Percentiles rank a stretch among this genome's conserved stretches.
Evolutionary conservation across 2,329 filamentous ascomycete species (phyloP).

Genomic region (Verticillium tricorpus): DNA sequence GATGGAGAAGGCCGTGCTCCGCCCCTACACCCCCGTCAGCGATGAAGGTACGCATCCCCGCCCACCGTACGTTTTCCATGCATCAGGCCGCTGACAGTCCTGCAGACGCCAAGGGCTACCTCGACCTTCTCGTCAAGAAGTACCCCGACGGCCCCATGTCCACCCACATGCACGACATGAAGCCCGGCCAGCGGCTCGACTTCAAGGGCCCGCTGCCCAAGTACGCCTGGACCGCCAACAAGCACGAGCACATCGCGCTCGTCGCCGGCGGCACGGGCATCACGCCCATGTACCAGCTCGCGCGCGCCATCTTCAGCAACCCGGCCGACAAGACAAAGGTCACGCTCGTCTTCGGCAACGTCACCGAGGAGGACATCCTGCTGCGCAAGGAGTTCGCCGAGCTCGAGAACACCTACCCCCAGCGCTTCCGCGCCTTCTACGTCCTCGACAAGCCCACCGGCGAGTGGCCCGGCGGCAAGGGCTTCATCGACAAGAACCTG

Average conservation of each 20-base stretch:
- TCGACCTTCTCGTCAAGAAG: conserved; percentile 88
- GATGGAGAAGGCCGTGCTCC: conserved; percentile 78
- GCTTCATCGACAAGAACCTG: conserved; percentile 83
- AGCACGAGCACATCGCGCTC: conserved; percentile 83
- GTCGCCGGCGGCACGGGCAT: conserved; percentile 96
- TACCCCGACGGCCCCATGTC: conserved; percentile 93
- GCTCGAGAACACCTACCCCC: conserved; percentile 92
- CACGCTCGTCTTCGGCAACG: conserved; percentile 89
- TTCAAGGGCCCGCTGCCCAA: conserved; percentile 97
- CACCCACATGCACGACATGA: conserved; percentile 78
- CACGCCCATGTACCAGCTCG: conserved; percentile 96
- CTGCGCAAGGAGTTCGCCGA: conserved; percentile 79
- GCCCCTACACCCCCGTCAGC: conserved; percentile 89
- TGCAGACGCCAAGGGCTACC: conserved; percentile 68
- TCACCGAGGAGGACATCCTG: conserved; percentile 85
- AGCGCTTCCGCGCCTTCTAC: conserved; percentile 94
- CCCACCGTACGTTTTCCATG: too few species aligned
- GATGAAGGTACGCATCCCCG: conserved; percentile 62
- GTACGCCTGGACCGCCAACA: conserved; percentile 85
- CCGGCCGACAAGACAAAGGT: conserved; percentile 97
- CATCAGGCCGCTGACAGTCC: not conserved
- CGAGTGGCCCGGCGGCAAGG: conserved; percentile 71
- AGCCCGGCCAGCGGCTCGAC: conserved; percentile 74
- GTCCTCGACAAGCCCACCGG: conserved; percentile 80
- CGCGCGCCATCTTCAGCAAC: conserved; percentile 90